These are phyloP conservation scores for Clarireedia paspali DNA, from an alignment of 2,329 filamentous ascomycete genomes.

Conservation along the genomic window DNA sequence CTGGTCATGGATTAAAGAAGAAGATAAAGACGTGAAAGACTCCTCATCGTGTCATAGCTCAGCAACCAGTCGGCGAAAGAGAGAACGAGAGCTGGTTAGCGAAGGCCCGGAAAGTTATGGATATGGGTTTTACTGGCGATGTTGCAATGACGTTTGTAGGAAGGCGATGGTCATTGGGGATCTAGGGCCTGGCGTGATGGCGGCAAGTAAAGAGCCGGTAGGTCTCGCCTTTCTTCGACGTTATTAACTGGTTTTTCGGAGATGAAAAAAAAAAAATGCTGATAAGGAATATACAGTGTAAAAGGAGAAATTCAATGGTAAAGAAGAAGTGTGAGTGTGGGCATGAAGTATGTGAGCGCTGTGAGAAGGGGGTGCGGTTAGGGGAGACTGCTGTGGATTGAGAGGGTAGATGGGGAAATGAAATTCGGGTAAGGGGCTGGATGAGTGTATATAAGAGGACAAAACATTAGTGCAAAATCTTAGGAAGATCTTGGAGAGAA, in stretches of 20 bases:
- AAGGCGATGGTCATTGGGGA: not conserved
- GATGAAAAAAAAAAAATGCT: not conserved
- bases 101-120: not conserved
- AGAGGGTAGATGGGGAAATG: not conserved
- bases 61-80: not conserved
- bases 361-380: not conserved
- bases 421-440: not conserved
- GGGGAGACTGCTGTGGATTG: not conserved
- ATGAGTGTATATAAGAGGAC: too few species aligned
- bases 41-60: too few species aligned
- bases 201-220: not conserved
- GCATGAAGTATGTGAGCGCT: not conserved
- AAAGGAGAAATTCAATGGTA: not conserved
- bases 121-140: not conserved
- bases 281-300: not conserved
- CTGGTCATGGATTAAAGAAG: too few species aligned
- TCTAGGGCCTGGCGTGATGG: not conserved
- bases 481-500: too few species aligned
- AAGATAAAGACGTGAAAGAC: too few species aligned
- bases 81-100: not conserved
- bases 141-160: not conserved
- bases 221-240: not conserved
- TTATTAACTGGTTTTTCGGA: not conserved
- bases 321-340: conserved; percentile 1
- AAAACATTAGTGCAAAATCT: too few species aligned